phyloP scores from a whole-genome alignment of 768 basidiomycete species.

The Phanerochaete sordida region DNA sequence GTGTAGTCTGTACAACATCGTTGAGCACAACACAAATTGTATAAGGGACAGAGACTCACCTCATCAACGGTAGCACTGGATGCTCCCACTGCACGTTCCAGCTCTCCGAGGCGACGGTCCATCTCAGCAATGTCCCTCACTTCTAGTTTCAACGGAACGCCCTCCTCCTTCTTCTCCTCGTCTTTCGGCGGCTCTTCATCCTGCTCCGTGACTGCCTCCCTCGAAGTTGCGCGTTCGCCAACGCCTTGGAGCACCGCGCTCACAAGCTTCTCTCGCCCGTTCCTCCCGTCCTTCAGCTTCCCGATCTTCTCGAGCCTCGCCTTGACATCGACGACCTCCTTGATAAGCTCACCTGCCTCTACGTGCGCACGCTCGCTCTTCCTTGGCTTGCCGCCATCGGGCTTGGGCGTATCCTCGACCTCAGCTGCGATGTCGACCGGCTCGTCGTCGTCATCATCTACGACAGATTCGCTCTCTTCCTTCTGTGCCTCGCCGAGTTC shows the following conservation, averaged over 20 bases:
- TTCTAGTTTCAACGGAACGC: conserved; percentile 17
- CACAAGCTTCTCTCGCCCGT: conserved; percentile 58
- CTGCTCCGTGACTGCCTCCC: conserved; percentile 8
- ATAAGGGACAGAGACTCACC: conserved; percentile 39
- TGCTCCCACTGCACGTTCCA: conserved; percentile 83
- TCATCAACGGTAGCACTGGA: conserved; percentile 79
- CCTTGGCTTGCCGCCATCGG: background rate
- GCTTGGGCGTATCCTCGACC: background rate
- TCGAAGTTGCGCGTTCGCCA: conserved; percentile 15
- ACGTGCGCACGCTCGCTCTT: conserved; percentile 41
- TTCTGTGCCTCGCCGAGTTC: conserved; percentile 44
- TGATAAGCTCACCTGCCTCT: conserved; percentile 73
- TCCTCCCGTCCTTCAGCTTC: conserved; percentile 45
- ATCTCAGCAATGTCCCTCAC: conserved; percentile 62
- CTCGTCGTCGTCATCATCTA: conserved; percentile 41
- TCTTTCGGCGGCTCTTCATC: background rate
- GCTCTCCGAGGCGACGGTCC: conserved; percentile 77
- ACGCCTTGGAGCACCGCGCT: conserved; percentile 45
- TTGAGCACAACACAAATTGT: background rate
- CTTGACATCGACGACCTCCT: conserved; percentile 73
- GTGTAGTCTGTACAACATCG: conserved; percentile 46
- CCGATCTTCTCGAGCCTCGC: conserved; percentile 64
- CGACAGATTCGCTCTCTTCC: conserved; percentile 31
- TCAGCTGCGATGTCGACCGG: background rate
- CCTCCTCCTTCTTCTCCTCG: conserved; percentile 10